Percentiles rank a stretch among this genome's conserved stretches.
These are phyloP conservation scores for Trypanosoma vivax DNA, from an alignment of 208 protist genomes.

Conservation along the genomic window DNA sequence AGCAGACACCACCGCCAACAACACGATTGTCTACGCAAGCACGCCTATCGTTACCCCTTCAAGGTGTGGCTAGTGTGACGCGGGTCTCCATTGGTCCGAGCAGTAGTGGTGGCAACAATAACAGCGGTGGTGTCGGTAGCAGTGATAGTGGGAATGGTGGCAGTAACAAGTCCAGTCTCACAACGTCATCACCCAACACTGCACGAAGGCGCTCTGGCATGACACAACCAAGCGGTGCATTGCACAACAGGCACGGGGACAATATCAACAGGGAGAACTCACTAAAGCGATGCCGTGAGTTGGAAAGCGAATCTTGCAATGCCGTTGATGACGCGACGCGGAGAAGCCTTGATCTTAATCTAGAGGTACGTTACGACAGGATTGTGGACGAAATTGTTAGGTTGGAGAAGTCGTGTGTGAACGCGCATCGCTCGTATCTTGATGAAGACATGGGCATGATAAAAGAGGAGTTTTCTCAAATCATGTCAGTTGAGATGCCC, in stretches of 20 bases:
- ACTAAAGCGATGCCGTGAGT: conserved; percentile 10
- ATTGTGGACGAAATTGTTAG: conserved; percentile 21
- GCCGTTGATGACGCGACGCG: no score
- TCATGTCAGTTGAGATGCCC: conserved; percentile 25
- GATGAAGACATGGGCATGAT: conserved; percentile 22
- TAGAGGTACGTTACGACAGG: conserved; percentile 17
- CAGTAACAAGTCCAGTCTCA: background rate
- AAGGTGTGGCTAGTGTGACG: conserved; percentile 3
- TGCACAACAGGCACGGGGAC: background rate
- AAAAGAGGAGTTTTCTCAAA: conserved; percentile 23
- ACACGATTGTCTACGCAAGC: background rate
- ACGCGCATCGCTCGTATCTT: conserved; percentile 17
- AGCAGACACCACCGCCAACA: conserved; percentile 6
- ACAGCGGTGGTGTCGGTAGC: no score
- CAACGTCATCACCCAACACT: background rate
- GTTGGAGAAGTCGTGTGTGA: conserved; percentile 14
- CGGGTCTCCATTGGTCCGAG: background rate
- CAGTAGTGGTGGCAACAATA: conserved; percentile 3
- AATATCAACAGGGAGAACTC: background rate
- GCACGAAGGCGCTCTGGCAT: conserved; percentile 6
- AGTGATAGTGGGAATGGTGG: background rate
- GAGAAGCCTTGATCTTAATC: conserved; percentile 12
- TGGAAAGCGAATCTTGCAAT: no score
- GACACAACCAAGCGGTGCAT: conserved; percentile 8
- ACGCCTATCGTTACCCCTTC: conserved; percentile 6